Percentiles rank a stretch among this genome's conserved stretches.
Conservation (phyloP, 2,329 filamentous ascomycete genomes). For the Arthrobotrys musiformis region DNA sequence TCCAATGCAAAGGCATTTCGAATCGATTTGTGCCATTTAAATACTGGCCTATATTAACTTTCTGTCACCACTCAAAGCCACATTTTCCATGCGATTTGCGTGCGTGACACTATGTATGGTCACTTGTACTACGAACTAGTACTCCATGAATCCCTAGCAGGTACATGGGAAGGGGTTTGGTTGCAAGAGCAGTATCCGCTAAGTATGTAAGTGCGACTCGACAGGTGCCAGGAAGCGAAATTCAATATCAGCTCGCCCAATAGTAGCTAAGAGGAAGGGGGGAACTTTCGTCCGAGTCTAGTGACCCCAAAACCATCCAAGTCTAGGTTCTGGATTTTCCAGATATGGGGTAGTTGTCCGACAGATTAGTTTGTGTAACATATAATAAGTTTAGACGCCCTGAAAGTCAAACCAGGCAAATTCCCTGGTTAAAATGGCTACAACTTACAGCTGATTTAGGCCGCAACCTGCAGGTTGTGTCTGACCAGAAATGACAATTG, state of each 20-base stretch:
- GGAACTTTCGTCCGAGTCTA: neutral
- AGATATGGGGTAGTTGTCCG: constrained; percentile 3
- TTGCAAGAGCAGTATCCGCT: neutral
- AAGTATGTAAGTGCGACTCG: neutral
- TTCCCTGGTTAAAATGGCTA: neutral
- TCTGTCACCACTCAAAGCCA: neutral
- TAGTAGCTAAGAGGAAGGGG: neutral
- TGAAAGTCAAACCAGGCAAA: no score
- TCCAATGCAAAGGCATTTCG: neutral
- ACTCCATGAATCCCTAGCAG: neutral
- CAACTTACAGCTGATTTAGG: neutral
- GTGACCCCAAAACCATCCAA: no score
- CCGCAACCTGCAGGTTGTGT: neutral
- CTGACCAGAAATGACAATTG: no score
- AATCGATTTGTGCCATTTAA: neutral
- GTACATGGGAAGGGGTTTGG: no score
- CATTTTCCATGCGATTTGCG: neutral
- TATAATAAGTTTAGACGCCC: neutral
- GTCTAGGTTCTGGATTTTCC: neutral
- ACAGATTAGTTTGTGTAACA: neutral
- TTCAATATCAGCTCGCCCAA: neutral
- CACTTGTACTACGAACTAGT: neutral
- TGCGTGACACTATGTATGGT: constrained; percentile 6
- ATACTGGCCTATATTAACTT: neutral
- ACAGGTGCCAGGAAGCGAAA: neutral